A percentile compares a stretch with the other conserved stretches of the same genome.
phyloP scores from a whole-genome alignment of 2,329 filamentous ascomycete genomes.

The Madurella fahalii region DNA sequence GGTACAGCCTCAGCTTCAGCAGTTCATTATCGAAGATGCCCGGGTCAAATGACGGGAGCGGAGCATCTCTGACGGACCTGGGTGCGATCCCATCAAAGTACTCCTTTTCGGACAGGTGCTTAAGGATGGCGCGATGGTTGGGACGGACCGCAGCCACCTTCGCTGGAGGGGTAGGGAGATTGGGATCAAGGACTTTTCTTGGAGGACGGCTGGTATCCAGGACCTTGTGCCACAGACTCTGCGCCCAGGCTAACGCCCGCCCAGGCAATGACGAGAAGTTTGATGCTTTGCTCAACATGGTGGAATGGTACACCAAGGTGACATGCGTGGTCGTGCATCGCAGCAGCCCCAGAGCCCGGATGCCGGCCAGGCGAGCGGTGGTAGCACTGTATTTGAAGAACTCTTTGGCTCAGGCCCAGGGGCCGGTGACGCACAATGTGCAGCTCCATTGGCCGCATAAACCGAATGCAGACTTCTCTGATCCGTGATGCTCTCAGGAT shows the following conservation, averaged over 20 bases:
- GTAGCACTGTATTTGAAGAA: background rate
- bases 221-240: constrained; percentile 12
- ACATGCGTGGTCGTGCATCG: background rate
- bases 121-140: constrained; percentile 26
- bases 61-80: constrained; percentile 25
- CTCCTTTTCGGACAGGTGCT: constrained; percentile 27
- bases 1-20: constrained; percentile 29
- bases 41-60: constrained; percentile 33
- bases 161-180: constrained; percentile 20
- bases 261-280: constrained; percentile 7
- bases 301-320: background rate
- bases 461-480: background rate
- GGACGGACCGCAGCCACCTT: constrained; percentile 11
- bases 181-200: constrained; percentile 11
- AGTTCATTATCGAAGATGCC: constrained; percentile 34
- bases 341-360: background rate
- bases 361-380: background rate
- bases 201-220: constrained; percentile 18
- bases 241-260: constrained; percentile 7
- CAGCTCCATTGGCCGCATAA: background rate
- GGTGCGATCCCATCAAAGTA: constrained; percentile 20
- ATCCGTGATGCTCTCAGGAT: background rate
- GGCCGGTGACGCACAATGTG: background rate
- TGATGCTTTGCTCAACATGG: constrained; percentile 1
- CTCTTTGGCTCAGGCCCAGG: background rate